phyloP scores from a whole-genome alignment of 257 asterid genomes.

The Leptodermis oblonga region DNA sequence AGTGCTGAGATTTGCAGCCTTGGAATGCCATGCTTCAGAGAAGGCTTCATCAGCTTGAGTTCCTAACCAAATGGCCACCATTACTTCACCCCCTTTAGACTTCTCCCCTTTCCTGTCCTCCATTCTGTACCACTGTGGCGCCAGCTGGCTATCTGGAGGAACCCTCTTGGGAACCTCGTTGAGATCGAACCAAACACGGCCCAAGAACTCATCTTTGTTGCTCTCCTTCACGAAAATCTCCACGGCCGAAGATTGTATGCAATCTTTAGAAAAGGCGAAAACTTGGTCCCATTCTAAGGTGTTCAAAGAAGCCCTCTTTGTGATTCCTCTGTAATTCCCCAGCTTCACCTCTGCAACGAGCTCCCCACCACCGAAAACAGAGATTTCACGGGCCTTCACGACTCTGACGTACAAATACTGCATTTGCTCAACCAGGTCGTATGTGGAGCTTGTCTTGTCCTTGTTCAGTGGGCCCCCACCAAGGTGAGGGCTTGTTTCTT shows the following conservation, averaged over 20 bases:
- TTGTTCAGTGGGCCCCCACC: constrained; percentile 52
- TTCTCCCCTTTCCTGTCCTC: constrained; percentile 78
- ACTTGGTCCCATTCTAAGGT: constrained; percentile 72
- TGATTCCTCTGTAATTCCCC: constrained; percentile 70
- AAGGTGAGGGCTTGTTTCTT: constrained; percentile 76
- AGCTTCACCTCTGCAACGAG: constrained; percentile 76
- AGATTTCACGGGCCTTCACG: constrained; percentile 57
- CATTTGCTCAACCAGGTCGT: constrained; percentile 85
- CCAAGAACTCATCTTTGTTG: constrained; percentile 67
- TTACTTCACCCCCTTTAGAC: constrained; percentile 56
- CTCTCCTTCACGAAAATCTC: constrained; percentile 64
- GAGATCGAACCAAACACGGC: constrained; percentile 78
- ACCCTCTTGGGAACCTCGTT: constrained; percentile 76
- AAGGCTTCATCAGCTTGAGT: constrained; percentile 90
- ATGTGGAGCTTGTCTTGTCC: constrained; percentile 66
- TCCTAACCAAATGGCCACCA: constrained; percentile 83
- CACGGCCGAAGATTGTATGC: constrained; percentile 67
- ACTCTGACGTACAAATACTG: constrained; percentile 69
- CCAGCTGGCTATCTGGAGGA: constrained; percentile 77
- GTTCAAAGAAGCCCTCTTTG: constrained; percentile 48
- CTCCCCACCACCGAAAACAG: constrained; percentile 52
- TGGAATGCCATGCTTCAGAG: constrained; percentile 90
- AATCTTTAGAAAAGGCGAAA: constrained; percentile 80
- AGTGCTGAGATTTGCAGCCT: constrained; percentile 64
- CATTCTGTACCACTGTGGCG: constrained; percentile 88